Conservation (phyloP, 164 flowering plant species). For the Nymphaea thermarum region DNA sequence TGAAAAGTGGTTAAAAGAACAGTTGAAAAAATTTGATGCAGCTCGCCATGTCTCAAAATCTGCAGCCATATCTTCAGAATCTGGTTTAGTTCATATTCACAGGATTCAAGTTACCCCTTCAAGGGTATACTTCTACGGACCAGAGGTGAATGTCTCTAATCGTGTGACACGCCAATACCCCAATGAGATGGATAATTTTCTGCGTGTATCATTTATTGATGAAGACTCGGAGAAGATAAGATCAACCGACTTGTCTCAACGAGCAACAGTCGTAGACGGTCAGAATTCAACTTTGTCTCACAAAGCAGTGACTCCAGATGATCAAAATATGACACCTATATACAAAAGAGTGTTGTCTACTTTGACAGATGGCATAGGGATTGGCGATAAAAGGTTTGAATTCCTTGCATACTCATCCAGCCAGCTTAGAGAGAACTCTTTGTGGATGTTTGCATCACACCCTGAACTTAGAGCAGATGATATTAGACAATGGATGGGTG, state of each 20-base stretch:
- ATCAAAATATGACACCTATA: conserved; percentile 24
- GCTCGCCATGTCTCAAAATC: conserved; percentile 13
- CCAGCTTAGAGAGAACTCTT: conserved; percentile 70
- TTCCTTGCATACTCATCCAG: conserved; percentile 91
- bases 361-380: conserved; percentile 47
- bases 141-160: conserved; percentile 73
- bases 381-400: conserved; percentile 78
- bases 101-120: conserved; percentile 74
- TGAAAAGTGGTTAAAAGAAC: conserved; percentile 45
- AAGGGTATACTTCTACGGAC: conserved; percentile 66
- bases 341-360: conserved; percentile 47
- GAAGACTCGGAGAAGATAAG: conserved; percentile 57
- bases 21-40: conserved; percentile 24
- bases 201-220: conserved; percentile 75
- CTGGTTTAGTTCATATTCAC: conserved; percentile 58
- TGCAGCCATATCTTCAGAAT: conserved; percentile 37
- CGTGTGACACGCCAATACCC: conserved; percentile 48
- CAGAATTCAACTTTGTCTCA: no score
- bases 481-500: conserved; percentile 80
- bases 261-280: conserved; percentile 5
- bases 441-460: conserved; percentile 85
- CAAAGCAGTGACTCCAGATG: conserved; percentile 1
- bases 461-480: conserved; percentile 37
- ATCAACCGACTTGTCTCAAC: conserved; percentile 45
- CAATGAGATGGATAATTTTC: conserved; percentile 47